These are phyloP conservation scores for Ophiostoma sp. DNA, from an alignment of 2,329 filamentous ascomycete genomes.

Conservation along the genomic window DNA sequence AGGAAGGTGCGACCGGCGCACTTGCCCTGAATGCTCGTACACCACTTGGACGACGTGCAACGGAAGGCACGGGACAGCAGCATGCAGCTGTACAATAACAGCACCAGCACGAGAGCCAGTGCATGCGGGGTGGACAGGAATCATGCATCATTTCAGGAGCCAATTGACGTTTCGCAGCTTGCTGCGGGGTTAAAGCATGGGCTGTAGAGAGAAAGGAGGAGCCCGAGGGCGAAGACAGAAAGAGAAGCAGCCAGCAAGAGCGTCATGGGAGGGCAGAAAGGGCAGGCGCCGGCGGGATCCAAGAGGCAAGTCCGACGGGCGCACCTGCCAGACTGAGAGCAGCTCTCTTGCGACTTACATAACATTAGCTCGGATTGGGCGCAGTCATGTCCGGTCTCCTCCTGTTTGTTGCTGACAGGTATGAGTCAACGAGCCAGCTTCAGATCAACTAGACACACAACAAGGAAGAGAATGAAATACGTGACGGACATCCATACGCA, in stretches of 20 bases:
- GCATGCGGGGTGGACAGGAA: slow-evolving; percentile 2
- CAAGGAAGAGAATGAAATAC: no score
- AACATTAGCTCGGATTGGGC: no score
- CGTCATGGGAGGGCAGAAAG: background rate
- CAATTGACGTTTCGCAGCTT: background rate
- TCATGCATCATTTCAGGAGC: background rate
- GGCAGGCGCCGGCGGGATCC: background rate
- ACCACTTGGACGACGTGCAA: background rate
- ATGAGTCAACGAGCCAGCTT: no score
- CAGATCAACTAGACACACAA: no score
- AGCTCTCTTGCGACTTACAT: no score
- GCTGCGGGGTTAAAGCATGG: background rate
- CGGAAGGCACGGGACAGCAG: background rate
- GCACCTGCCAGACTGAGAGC: background rate
- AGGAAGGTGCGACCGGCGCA: slow-evolving; percentile 4
- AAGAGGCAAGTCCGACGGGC: background rate
- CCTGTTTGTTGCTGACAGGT: no score
- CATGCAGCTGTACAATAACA: background rate
- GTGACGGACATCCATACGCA: no score
- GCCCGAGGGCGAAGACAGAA: background rate
- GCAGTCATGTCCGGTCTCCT: no score
- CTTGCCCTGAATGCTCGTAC: background rate
- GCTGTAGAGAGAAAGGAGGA: background rate
- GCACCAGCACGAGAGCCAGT: background rate
- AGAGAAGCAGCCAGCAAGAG: background rate